A percentile compares a stretch with the other conserved stretches of the same genome.
These are phyloP conservation scores for Angophora floribunda DNA, from an alignment of 345 rosid species.

Conservation along the genomic window DNA sequence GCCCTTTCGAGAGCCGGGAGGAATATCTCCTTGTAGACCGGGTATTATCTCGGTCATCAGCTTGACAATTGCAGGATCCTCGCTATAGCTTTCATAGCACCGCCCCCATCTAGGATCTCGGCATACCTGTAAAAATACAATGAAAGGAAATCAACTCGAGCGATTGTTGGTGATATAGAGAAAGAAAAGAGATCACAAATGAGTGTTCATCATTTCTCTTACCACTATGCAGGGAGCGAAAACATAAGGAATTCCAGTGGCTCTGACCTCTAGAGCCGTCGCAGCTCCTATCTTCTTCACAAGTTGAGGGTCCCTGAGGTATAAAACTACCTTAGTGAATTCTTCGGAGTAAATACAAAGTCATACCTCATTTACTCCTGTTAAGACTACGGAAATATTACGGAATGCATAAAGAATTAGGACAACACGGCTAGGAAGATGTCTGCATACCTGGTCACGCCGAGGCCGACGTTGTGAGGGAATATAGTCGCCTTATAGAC, in stretches of 20 bases:
- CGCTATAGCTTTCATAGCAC: slow-evolving; percentile 68
- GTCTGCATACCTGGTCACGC: slow-evolving; percentile 36
- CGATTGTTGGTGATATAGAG: neutral
- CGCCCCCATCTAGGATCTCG: slow-evolving; percentile 71
- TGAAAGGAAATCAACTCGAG: neutral
- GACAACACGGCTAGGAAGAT: neutral
- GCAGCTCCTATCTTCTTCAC: slow-evolving; percentile 73
- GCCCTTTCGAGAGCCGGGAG: slow-evolving; percentile 21
- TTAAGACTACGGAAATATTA: neutral
- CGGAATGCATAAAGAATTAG: neutral
- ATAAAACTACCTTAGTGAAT: too few relatives aligned
- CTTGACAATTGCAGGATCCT: slow-evolving; percentile 41
- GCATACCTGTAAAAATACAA: slow-evolving; percentile 33
- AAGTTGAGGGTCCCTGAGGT: slow-evolving; percentile 57
- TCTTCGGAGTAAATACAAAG: neutral
- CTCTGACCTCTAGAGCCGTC: slow-evolving; percentile 89
- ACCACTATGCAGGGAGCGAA: slow-evolving; percentile 94
- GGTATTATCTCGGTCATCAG: slow-evolving; percentile 49
- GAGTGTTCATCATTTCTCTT: neutral
- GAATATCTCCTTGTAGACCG: slow-evolving; percentile 64
- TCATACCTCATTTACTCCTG: neutral
- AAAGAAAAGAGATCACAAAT: neutral
- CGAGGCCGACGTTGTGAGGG: slow-evolving; percentile 85
- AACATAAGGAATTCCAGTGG: slow-evolving; percentile 59
- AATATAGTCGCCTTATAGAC: slow-evolving; percentile 83